phyloP scores from a whole-genome alignment of 2,329 filamentous ascomycete genomes.

The Fusarium oxysporum region DNA sequence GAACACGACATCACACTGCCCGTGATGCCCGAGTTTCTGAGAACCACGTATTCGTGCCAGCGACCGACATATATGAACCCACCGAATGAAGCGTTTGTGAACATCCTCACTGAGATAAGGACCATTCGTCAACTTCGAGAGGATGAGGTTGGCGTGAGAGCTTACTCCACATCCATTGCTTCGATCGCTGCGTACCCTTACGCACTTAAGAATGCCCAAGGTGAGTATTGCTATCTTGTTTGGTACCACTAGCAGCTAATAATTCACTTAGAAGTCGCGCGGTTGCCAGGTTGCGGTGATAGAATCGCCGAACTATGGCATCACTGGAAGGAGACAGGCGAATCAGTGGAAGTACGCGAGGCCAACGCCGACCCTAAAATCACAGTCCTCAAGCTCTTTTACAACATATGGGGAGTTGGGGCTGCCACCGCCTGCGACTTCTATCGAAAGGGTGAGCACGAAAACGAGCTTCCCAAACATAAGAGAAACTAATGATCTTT shows the following conservation, averaged over 20 bases:
- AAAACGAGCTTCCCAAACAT: background rate
- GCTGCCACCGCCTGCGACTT: conserved; percentile 84
- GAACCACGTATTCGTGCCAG: conserved; percentile 79
- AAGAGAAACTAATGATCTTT: conserved; percentile 4
- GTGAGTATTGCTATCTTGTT: conserved; percentile 48
- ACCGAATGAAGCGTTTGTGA: conserved; percentile 81
- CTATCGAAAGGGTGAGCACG: conserved; percentile 68
- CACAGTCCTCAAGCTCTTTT: conserved; percentile 75
- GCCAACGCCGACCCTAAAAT: conserved; percentile 74
- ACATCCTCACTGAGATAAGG: conserved; percentile 79
- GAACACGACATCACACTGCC: conserved; percentile 78
- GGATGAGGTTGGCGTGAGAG: conserved; percentile 83
- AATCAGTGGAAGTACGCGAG: conserved; percentile 71
- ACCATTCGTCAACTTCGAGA: conserved; percentile 75
- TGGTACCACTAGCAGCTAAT: background rate
- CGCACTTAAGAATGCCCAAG: conserved; percentile 53
- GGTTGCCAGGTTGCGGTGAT: conserved; percentile 81
- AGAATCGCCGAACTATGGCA: conserved; percentile 84
- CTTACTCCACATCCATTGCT: conserved; percentile 90
- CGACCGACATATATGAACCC: conserved; percentile 76
- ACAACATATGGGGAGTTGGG: conserved; percentile 92
- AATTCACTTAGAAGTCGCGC: conserved; percentile 56
- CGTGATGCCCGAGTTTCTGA: conserved; percentile 73
- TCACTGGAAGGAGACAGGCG: conserved; percentile 74
- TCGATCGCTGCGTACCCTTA: conserved; percentile 83